Base-by-base conservation (phyloP, 257 asterid species). In the Scutellaria minor region DNA sequence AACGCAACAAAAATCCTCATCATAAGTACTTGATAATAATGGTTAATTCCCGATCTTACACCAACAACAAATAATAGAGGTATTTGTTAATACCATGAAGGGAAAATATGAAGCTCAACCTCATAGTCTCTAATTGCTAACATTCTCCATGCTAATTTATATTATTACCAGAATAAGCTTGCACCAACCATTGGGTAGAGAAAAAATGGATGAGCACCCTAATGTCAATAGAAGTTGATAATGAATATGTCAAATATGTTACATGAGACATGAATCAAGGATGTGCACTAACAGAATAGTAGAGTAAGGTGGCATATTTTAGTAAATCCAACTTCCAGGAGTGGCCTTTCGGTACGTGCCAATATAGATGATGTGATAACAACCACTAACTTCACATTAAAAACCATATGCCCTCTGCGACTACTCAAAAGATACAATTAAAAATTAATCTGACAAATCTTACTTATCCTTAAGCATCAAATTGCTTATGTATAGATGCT, bases 401-500 rank as follows among this genome's bases (percentile, higher is more conserved):
- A 66, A 40, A 12, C 48, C 3, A 45, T 45, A 55, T 64, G 78
- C 47, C n/a, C n/a, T 35, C 37, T 52, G n/a, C 12, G 53, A 71
- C 45, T 10, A 27, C 48, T 22, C 55, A 71, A 20, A 13, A 66
- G 64, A 46, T 57, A 59, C 18, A 37, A 48, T 59, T 5, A 68
- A 59, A 58, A 44, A 69, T 39, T 53, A 59, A 54, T 5, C 3
- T 1, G 41, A 70, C 68, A 5, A 31, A 0, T 76, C 90, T 80
- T 80, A 93, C 98, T 80, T 85, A 7, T 85, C 75, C 76, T 86
- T 39, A 10, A 75, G 79, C 98, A 94, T 91, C 83, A 94, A 78
- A 51, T 80, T 80, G 84, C 78, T 81, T 3, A 86, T 75, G 62
- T 84, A 79, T 61, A 88, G 78, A 81, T 91, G 93, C 86, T 94